A percentile compares a stretch with the other conserved stretches of the same genome.
These are phyloP conservation scores for Monosporozyma solicola DNA, from an alignment of 805 yeast species.

Conservation along the genomic window DNA sequence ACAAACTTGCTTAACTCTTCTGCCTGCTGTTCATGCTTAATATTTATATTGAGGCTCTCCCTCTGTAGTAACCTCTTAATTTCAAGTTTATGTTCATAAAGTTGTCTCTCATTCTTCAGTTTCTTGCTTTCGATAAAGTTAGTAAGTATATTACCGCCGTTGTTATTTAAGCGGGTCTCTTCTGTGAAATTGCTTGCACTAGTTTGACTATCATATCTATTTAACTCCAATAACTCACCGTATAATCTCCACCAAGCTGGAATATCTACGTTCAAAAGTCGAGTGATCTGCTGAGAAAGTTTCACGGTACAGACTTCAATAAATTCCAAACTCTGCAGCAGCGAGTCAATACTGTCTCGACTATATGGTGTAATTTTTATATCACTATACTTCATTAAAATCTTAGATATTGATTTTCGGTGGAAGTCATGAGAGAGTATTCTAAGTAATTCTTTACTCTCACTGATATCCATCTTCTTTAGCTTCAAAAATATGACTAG, in stretches of 20 bases:
- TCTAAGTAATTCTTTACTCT: constrained; percentile 4
- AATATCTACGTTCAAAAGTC: constrained; percentile 30
- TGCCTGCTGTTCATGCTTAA: constrained; percentile 54
- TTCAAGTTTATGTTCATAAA: constrained; percentile 34
- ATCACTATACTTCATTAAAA: not conserved
- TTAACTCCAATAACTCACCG: constrained; percentile 33
- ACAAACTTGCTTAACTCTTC: constrained; percentile 53
- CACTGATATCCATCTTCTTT: constrained; percentile 16
- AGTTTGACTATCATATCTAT: constrained; percentile 24
- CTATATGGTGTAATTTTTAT: not conserved
- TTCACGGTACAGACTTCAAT: constrained; percentile 13
- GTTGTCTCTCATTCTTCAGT: constrained; percentile 37
- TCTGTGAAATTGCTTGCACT: constrained; percentile 1
- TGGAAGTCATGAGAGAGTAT: not conserved
- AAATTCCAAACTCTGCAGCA: constrained; percentile 6
- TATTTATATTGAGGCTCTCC: constrained; percentile 40
- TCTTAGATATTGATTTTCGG: not conserved
- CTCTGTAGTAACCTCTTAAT: constrained; percentile 35
- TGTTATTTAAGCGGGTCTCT: constrained; percentile 7
- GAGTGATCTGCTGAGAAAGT: constrained; percentile 26
- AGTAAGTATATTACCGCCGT: constrained; percentile 16
- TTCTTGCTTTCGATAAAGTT: constrained; percentile 45
- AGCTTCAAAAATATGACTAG: constrained; percentile 14
- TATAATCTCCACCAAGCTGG: constrained; percentile 39
- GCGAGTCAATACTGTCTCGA: not conserved